Evolutionary conservation across 768 basidiomycete species (phyloP), one percentile per base, ranked within the genome.

Genomic region (Mycena crocata): DNA sequence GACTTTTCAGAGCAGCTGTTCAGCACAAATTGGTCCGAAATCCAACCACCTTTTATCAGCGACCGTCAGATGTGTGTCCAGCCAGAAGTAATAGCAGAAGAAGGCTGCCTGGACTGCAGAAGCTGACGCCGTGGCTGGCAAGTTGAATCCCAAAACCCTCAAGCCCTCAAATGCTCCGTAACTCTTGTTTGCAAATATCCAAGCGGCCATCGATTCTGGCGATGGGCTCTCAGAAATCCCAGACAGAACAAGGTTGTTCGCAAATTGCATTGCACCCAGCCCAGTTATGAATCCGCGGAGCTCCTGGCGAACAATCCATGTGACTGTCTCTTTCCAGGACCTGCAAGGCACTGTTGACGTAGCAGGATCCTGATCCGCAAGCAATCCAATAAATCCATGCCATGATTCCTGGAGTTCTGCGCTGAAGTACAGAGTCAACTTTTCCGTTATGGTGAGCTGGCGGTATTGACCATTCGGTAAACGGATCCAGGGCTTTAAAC

Each of bases 1-100:
- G 5, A 66, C 30, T 30, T 72, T 72, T 66, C 69, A 72, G 2
- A 70, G 54, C 24, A 70, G 39, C 24, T 72, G 71, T 32, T 72
- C 69, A 1, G 46, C 49, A 51, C 66, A 70, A 24, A 70, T 72
- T 0, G 58, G 10, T 0, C 54, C 51, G 42, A 67, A 64, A 9
- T 32, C 15, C 28, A 72, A 40, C 0, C 37, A 8, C 23, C n/a
- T 9, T 31, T 67, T 56, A 45, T 72, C 69, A 3, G 17, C 49
- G 8, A 6, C 46, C 0, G 37, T 40, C 2, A 72, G 48, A 32
- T 31, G 28, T 14, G 64, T 37, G 5, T 62, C 55, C 3, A 57
- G 55, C 66, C 66, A 67, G 5, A 1, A n/a, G 42, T 62, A 57
- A 13, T 57, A 26, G 31, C 55, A 67, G 2, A 51, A 8, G 48